Evolutionary conservation across 805 yeast genomes (phyloP).

Genomic region (Metschnikowia henanensis): DNA sequence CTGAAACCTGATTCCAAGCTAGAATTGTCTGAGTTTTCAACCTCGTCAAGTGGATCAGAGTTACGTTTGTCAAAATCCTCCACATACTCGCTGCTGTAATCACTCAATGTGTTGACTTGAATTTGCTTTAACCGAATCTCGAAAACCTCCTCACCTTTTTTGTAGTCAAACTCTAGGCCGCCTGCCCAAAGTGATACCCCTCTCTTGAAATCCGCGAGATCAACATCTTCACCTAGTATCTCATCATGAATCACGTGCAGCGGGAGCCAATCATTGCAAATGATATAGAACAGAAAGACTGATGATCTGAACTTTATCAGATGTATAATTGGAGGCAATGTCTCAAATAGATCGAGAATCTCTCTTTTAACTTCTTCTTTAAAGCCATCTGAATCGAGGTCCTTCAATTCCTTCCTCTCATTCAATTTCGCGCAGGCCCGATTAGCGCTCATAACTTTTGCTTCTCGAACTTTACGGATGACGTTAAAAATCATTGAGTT

Average conservation of each 20-base stretch:
- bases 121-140: constrained; percentile 21
- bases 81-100: constrained; percentile 34
- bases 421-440: constrained; percentile 22
- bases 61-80: constrained; percentile 33
- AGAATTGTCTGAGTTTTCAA: constrained; percentile 31
- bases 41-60: constrained; percentile 20
- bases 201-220: constrained; percentile 37
- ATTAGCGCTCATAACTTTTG: constrained; percentile 26
- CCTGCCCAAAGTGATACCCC: constrained; percentile 34
- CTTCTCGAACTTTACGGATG: constrained; percentile 32
- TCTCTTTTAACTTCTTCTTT: neutral
- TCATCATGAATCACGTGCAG: constrained; percentile 27
- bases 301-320: constrained; percentile 28
- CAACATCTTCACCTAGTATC: constrained; percentile 24
- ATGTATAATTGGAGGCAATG: constrained; percentile 30
- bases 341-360: constrained; percentile 27
- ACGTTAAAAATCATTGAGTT: constrained; percentile 39
- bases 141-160: constrained; percentile 23
- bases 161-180: constrained; percentile 25
- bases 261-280: constrained; percentile 44
- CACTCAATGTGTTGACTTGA: constrained; percentile 39
- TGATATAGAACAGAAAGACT: constrained; percentile 31
- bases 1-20: constrained; percentile 26
- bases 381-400: neutral
- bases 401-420: neutral